Evolutionary conservation across 2,329 filamentous ascomycete species (phyloP), one percentile per base, ranked within the genome.

Genomic region (Penicillium crustosum): DNA sequence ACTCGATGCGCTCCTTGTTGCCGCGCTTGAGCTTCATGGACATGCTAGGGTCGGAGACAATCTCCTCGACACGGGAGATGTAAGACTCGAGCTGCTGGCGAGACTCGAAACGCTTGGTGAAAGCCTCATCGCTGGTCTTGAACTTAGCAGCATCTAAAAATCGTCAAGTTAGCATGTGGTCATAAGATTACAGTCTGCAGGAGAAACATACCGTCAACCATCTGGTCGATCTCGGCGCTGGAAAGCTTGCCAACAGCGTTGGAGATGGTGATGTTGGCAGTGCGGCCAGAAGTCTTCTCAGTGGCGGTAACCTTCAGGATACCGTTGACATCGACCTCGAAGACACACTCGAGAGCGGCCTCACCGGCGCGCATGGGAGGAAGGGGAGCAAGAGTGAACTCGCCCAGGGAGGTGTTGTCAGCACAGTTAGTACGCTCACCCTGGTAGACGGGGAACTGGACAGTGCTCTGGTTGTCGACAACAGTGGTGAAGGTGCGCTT

Each of bases 271-370:
- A 99, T 99, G 88, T 99, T 99, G 81, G 94, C 94, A 75, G 86
- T 94, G 78, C 94, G 93, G 73, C 94, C 94, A 35, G 94, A 96
- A 70, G 91, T 93, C 88, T 99, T 99, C 87, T 99, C 94, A 48
- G 93, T 97, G 68, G 94, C 94, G 64, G 93, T 97, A 73, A 97
- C 94, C 88, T 99, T 99, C 68, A 99, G 89, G 78, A 97, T 96
- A 89, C 94, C 94, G 85, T 99, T 99, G 86, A 97, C 94, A 70
- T 99, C 94, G 75, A 99, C 94, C 83, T 99, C 94, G 81, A 99
- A 97, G 78, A 97, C 92, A 70, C 93, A 90, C 82, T 99, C 94
- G 45, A 99, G 89, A 67, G 96, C 93, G 69, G 94, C 90, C 77
- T 99, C 94, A 77, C 94, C 93, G 73, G 94, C 93, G 73, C 88